Evolutionary conservation across 2,329 filamentous ascomycete genomes (phyloP).

Genomic region (Coniella vitis): DNA sequence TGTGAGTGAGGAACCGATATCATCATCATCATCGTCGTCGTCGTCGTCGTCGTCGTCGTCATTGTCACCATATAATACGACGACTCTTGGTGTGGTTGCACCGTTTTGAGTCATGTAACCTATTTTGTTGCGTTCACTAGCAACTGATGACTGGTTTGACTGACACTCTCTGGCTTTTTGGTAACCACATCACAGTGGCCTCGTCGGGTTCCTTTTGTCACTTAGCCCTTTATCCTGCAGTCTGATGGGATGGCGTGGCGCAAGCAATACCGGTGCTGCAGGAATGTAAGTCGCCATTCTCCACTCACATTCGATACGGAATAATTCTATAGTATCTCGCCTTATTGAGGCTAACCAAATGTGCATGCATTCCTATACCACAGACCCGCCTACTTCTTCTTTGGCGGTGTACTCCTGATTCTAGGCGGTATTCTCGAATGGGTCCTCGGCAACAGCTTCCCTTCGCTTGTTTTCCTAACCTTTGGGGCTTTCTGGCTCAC

Average conservation of each 20-base stretch:
- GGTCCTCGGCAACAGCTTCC: slow-evolving; percentile 44
- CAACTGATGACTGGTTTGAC: too few species aligned
- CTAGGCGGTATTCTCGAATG: slow-evolving; percentile 40
- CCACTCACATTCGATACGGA: too few species aligned
- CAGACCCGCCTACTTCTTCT: slow-evolving; percentile 36
- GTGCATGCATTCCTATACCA: too few species aligned
- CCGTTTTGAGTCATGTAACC: too few species aligned
- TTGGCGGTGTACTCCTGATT: slow-evolving; percentile 39
- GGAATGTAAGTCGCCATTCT: slow-evolving; percentile 36
- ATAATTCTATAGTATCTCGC: too few species aligned
- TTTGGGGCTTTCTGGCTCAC: slow-evolving; percentile 42
- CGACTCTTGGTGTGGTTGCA: too few species aligned
- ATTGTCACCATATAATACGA: too few species aligned
- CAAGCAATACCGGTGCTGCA: slow-evolving; percentile 40
- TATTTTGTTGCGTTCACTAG: too few species aligned
- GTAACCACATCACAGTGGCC: slow-evolving; percentile 29
- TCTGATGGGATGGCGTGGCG: slow-evolving; percentile 40
- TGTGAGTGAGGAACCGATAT: slow-evolving; percentile 35
- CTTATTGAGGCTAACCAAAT: too few species aligned
- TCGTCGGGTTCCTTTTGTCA: slow-evolving; percentile 42
- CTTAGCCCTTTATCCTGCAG: slow-evolving; percentile 33
- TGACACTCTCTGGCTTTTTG: too few species aligned
- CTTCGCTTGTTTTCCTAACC: slow-evolving; percentile 44
- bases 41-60: too few species aligned
- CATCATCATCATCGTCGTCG: neutral